Conservation (phyloP, 441 rosid species). For the Aleurites moluccanus region DNA sequence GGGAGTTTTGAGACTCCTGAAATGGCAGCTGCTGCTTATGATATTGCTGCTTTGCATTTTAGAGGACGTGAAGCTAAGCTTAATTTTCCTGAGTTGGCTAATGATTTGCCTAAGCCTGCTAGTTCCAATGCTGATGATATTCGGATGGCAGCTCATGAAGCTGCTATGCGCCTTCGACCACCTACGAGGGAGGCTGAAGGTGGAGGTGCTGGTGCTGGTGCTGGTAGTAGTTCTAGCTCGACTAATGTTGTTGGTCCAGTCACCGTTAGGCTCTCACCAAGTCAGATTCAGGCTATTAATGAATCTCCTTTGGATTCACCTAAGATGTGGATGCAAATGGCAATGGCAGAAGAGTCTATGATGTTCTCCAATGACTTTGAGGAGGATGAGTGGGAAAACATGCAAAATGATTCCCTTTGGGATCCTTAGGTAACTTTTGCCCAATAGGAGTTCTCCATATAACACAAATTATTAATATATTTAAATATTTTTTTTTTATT, state of each 20-base stretch:
- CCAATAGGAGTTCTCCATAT: background rate
- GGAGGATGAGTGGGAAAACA: slow-evolving; percentile 24
- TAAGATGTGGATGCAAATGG: slow-evolving; percentile 55
- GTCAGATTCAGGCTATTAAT: slow-evolving; percentile 78
- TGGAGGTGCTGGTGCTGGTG: background rate
- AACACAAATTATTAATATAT: background rate
- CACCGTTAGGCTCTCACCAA: slow-evolving; percentile 58
- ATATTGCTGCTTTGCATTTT: slow-evolving; percentile 67
- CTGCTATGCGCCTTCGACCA: slow-evolving; percentile 40
- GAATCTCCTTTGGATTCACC: slow-evolving; percentile 85
- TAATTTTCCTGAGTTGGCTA: slow-evolving; percentile 59
- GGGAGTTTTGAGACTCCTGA: slow-evolving; percentile 85
- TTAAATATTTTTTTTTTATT: too few relatives aligned
- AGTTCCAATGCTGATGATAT: slow-evolving; percentile 56
- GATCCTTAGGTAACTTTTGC: slow-evolving; percentile 21
- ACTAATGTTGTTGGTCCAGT: slow-evolving; percentile 26
- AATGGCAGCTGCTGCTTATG: slow-evolving; percentile 93
- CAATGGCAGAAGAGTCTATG: slow-evolving; percentile 21
- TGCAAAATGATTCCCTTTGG: slow-evolving; percentile 34
- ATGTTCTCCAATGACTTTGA: slow-evolving; percentile 15
- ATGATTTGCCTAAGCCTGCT: slow-evolving; percentile 49
- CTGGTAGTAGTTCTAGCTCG: background rate
- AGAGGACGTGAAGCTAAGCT: slow-evolving; percentile 60
- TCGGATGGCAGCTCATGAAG: slow-evolving; percentile 73
- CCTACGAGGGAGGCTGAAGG: background rate